These are phyloP conservation scores for Ophidiomyces ophidiicola DNA, from an alignment of 2,329 filamentous ascomycete species.

Conservation along the genomic window DNA sequence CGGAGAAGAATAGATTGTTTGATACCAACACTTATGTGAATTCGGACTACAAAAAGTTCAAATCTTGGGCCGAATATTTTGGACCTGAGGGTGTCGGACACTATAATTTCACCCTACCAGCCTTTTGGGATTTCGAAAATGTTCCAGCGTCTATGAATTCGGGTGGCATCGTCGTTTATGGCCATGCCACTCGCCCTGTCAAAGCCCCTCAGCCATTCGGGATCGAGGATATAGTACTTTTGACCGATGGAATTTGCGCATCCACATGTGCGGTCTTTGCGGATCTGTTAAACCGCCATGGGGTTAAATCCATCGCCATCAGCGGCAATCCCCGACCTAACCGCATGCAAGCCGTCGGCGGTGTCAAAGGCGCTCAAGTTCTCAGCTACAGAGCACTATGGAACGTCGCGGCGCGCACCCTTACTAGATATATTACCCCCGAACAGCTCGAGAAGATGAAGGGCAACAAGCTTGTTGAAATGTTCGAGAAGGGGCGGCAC, in stretches of 20 bases:
- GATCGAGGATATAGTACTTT: conserved; percentile 28
- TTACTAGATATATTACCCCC: conserved; percentile 2
- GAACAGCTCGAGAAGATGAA: conserved; percentile 9
- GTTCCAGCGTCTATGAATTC: conserved; percentile 18
- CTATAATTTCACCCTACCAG: conserved; percentile 29
- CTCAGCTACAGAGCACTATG: conserved; percentile 20
- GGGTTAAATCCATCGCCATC: conserved; percentile 45
- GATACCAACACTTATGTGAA: conserved; percentile 17
- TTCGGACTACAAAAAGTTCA: conserved; percentile 26
- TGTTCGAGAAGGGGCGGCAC: conserved; percentile 10
- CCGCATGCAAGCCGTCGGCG: conserved; percentile 52
- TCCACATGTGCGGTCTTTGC: conserved; percentile 50
- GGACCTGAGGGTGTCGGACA: conserved; percentile 20
- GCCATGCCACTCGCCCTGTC: conserved; percentile 21
- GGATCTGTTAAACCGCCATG: conserved; percentile 42
- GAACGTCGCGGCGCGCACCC: conserved; percentile 15
- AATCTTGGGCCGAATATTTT: conserved; percentile 25
- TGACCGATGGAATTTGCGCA: conserved; percentile 47
- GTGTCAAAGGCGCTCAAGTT: conserved; percentile 44
- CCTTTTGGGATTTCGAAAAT: conserved; percentile 18
- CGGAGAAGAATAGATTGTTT: conserved; percentile 10
- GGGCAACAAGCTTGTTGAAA: conserved; percentile 9
- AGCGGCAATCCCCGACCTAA: conserved; percentile 46
- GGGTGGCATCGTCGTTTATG: conserved; percentile 22
- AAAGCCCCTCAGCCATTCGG: conserved; percentile 20